Evolutionary conservation across 768 basidiomycete species (phyloP).

Genomic region (Trametes cinnabarina): DNA sequence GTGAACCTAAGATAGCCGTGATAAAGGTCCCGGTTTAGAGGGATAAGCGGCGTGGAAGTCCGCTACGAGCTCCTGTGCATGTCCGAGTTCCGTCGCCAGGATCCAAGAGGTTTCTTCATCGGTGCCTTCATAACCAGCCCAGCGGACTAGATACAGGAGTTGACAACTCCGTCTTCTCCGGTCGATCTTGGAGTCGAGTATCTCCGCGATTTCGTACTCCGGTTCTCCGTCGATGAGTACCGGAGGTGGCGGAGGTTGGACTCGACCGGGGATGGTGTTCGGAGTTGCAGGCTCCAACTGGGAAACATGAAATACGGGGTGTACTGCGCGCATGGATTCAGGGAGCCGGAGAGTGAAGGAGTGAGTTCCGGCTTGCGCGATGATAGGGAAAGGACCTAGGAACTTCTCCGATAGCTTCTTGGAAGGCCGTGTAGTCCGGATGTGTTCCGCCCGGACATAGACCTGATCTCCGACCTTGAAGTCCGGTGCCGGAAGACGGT

Average conservation of each 20-base stretch:
- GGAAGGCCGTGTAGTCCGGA: no score
- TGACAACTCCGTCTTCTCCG: not conserved
- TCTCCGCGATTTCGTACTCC: constrained; percentile 16
- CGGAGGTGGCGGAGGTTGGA: constrained; percentile 15
- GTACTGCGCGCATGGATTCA: constrained; percentile 16
- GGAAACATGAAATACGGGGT: constrained; percentile 27
- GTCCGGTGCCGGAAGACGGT: constrained; percentile 21
- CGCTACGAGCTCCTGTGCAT: constrained; percentile 2
- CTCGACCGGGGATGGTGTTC: constrained; percentile 14
- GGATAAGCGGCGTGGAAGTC: constrained; percentile 6
- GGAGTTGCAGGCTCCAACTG: constrained; percentile 19
- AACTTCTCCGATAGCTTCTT: no score
- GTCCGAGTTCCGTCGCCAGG: constrained; percentile 5
- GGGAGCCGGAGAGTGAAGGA: no score
- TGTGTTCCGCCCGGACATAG: no score
- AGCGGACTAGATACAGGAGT: constrained; percentile 6
- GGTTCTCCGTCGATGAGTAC: constrained; percentile 12
- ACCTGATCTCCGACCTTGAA: constrained; percentile 25
- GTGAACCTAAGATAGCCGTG: not conserved
- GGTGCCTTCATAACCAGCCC: constrained; percentile 1
- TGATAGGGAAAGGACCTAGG: no score
- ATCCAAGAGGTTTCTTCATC: constrained; percentile 21
- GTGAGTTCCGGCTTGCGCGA: no score
- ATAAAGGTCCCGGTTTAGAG: not conserved
- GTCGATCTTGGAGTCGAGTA: constrained; percentile 19